These are phyloP conservation scores for Fusarium brevicatenulatum DNA, from an alignment of 2,329 filamentous ascomycete genomes.

Conservation along the genomic window DNA sequence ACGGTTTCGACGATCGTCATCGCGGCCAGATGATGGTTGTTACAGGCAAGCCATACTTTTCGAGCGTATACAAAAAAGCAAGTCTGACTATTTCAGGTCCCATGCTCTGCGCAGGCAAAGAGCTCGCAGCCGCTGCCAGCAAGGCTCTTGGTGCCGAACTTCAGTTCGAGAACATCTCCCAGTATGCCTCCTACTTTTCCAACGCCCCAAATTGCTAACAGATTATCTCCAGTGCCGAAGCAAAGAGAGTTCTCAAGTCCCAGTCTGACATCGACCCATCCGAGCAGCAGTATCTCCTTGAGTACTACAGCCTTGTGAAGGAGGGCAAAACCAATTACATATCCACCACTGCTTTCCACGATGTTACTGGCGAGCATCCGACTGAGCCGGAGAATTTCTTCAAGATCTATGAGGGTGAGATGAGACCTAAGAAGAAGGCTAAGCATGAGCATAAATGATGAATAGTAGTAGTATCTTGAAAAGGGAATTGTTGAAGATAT, in stretches of 20 bases:
- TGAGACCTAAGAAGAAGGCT: conserved; percentile 20
- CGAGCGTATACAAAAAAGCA: accelerated
- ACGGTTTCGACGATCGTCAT: conserved; percentile 13
- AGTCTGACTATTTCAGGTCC: conserved; percentile 48
- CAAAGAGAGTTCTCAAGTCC: conserved; percentile 4
- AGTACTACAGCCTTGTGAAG: conserved; percentile 21
- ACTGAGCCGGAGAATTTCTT: conserved; percentile 14
- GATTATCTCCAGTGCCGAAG: neutral
- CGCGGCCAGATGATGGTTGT: conserved; percentile 22
- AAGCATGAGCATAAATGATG: conserved; percentile 9
- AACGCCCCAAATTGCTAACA: neutral
- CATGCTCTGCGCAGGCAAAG: conserved; percentile 57
- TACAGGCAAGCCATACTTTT: neutral
- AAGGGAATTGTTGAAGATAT: accelerated
- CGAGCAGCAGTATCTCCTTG: conserved; percentile 8
- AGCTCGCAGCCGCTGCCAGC: conserved; percentile 58
- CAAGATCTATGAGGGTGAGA: conserved; percentile 12
- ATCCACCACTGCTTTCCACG: neutral
- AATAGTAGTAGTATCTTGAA: accelerated
- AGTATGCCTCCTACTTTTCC: neutral
- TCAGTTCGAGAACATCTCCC: conserved; percentile 40
- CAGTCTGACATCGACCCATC: conserved; percentile 1
- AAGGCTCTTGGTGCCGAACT: conserved; percentile 53
- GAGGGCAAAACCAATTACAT: conserved; percentile 23
- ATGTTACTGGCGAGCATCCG: conserved; percentile 9